Conservation (phyloP, 371 early-diverging fungal genomes). For the Lichtheimia ramosa region DNA sequence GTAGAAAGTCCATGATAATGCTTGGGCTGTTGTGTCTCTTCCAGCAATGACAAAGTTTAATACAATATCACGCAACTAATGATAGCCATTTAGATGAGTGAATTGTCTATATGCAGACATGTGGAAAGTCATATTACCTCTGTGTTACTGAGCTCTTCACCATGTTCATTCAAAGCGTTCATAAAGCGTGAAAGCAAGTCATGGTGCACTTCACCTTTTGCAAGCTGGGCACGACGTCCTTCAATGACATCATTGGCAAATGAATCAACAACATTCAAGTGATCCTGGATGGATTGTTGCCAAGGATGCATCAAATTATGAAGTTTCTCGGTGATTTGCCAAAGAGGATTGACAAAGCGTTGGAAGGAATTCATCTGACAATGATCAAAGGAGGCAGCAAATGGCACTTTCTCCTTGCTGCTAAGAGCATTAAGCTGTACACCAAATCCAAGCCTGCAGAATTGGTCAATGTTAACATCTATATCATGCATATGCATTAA, state of each 20-base stretch:
- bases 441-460: constrained; percentile 46
- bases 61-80: constrained; percentile 48
- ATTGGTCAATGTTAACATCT: background rate
- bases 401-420: constrained; percentile 35
- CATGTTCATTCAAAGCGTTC: constrained; percentile 36
- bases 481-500: background rate
- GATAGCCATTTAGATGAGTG: background rate
- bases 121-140: constrained; percentile 19
- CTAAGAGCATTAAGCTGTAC: constrained; percentile 34
- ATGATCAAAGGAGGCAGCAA: constrained; percentile 61
- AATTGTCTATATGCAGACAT: background rate
- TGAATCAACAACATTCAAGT: constrained; percentile 41
- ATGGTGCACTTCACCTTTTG: constrained; percentile 21
- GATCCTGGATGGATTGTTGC: constrained; percentile 29
- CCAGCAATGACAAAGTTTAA: constrained; percentile 61
- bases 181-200: constrained; percentile 66
- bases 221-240: constrained; percentile 30
- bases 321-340: constrained; percentile 25
- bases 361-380: constrained; percentile 36
- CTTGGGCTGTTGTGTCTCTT: constrained; percentile 74
- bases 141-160: constrained; percentile 30
- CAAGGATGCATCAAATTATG: constrained; percentile 12
- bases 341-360: constrained; percentile 48
- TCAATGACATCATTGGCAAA: constrained; percentile 52
- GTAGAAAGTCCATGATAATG: constrained; percentile 69